Conservation (phyloP, 2,329 filamentous ascomycete genomes). For the Fusarium newnesense region DNA sequence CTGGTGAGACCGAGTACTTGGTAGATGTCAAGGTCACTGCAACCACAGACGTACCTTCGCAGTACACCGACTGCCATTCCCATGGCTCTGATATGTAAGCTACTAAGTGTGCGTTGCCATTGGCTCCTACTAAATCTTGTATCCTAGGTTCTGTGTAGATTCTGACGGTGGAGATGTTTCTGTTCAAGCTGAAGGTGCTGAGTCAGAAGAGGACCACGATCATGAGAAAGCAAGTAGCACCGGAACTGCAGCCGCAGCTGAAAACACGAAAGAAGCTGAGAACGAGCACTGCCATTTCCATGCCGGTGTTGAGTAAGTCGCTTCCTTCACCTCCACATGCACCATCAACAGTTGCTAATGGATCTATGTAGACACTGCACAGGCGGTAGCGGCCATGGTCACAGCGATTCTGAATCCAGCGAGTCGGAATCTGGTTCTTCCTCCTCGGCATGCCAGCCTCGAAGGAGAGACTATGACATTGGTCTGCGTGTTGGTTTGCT, state of each 20-base stretch:
- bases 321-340: too few relatives aligned
- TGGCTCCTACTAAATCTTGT: constrained; percentile 1
- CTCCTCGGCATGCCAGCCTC: constrained; percentile 57
- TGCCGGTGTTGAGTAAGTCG: constrained; percentile 75
- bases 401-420: constrained; percentile 48
- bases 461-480: constrained; percentile 70
- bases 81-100: constrained; percentile 68
- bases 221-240: constrained; percentile 19
- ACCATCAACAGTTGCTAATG: neutral
- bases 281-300: constrained; percentile 76
- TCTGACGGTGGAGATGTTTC: constrained; percentile 70
- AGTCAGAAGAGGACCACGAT: constrained; percentile 34
- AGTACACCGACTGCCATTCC: constrained; percentile 72
- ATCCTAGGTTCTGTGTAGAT: constrained; percentile 68
- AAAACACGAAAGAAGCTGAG: constrained; percentile 11
- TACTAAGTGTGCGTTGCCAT: neutral
- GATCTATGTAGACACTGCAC: constrained; percentile 64
- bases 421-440: constrained; percentile 37
- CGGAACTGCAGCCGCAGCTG: neutral
- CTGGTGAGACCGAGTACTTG: constrained; percentile 54
- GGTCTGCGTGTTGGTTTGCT: constrained; percentile 75
- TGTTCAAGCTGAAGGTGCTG: constrained; percentile 55
- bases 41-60: constrained; percentile 65
- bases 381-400: constrained; percentile 50
- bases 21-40: constrained; percentile 61